A percentile compares a stretch with the other conserved stretches of the same genome.
phyloP scores from a whole-genome alignment of 164 flowering plant species.

The Vitis amurensis region DNA sequence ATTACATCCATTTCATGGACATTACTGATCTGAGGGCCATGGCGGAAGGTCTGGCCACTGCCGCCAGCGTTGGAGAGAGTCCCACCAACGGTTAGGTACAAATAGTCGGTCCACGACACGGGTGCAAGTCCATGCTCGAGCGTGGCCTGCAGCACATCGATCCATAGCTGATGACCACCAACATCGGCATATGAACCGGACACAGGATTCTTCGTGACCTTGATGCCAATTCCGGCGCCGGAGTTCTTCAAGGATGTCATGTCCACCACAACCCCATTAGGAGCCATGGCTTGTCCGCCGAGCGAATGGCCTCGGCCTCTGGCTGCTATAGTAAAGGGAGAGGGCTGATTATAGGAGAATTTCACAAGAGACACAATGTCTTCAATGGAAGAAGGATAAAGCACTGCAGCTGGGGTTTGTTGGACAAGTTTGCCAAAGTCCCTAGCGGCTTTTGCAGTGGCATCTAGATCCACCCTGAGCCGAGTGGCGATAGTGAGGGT shows the following conservation, averaged over 20 bases:
- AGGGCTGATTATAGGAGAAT: conserved; percentile 25
- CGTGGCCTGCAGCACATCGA: conserved; percentile 58
- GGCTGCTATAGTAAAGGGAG: conserved; percentile 58
- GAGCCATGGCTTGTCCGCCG: conserved; percentile 76
- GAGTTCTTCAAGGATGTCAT: conserved; percentile 46
- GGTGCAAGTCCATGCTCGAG: conserved; percentile 73
- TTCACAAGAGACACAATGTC: conserved; percentile 53
- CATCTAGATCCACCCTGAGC: conserved; percentile 30
- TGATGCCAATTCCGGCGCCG: conserved; percentile 22
- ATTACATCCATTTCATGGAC: conserved; percentile 80
- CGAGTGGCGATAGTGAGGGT: conserved; percentile 28
- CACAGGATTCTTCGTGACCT: conserved; percentile 21
- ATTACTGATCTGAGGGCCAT: conserved; percentile 90
- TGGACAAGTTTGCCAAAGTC: conserved; percentile 62
- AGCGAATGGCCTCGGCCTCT: conserved; percentile 76
- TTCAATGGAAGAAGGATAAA: conserved; percentile 47
- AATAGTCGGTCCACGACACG: conserved; percentile 84
- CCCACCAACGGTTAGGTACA: conserved; percentile 86
- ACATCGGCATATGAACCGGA: conserved; percentile 54
- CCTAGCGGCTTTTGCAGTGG: conserved; percentile 38
- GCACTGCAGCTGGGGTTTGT: conserved; percentile 54
- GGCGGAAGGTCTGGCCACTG: conserved; percentile 70
- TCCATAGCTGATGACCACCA: conserved; percentile 79
- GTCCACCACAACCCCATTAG: conserved; percentile 70
- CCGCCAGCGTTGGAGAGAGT: conserved; percentile 93